Evolutionary conservation across 164 flowering plant genomes (phyloP), one percentile per base, ranked within the genome.

Genomic region (Macadamia tetraphylla): DNA sequence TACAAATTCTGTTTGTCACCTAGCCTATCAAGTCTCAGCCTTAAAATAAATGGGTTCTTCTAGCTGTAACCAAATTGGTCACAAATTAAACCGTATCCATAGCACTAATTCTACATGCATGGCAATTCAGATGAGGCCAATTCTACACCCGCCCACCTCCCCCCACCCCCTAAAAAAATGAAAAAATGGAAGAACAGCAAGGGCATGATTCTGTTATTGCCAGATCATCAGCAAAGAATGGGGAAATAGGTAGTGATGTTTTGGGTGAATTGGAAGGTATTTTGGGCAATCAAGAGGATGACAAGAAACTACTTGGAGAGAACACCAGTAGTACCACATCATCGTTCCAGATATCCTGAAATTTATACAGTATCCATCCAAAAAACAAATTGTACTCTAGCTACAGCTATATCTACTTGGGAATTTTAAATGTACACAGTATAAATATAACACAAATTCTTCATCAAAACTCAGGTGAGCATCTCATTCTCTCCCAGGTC

Each of bases 241-340:
- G 29, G 10, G 60, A 6, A 43, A 35, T 1, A 0, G 71, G 64
- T 30, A 63, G 65, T 12, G 70, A 76, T 52, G 69, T 74, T 18
- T 52, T 77, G 74, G 82, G 75, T 23, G 82, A 80, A 29, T 35
- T 84, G 58, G 81, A 81, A 58, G 74, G 76, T 30, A 65, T 82
- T 74, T 74, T 73, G 59, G 78, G 83, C 9, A 63, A 71, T 52
- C 23, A 23, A 23, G 75, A 78, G 51, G 78, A 73, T 1, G 80
- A 79, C 8, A 76, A 78, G 32, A 66, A 68, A 9, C 29, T 59
- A 13, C 44, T 59, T 23, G 75, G 68, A 9, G 71, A 65, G 7
- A 44, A 31, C 49, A 29, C 31, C 14, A 12, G 14, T 44, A 73
- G 76, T 31, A 63, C 23, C 23, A 23, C 23, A 23, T 23, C 23